phyloP scores from a whole-genome alignment of 805 yeast genomes.

The Sugiyamaella americana region DNA sequence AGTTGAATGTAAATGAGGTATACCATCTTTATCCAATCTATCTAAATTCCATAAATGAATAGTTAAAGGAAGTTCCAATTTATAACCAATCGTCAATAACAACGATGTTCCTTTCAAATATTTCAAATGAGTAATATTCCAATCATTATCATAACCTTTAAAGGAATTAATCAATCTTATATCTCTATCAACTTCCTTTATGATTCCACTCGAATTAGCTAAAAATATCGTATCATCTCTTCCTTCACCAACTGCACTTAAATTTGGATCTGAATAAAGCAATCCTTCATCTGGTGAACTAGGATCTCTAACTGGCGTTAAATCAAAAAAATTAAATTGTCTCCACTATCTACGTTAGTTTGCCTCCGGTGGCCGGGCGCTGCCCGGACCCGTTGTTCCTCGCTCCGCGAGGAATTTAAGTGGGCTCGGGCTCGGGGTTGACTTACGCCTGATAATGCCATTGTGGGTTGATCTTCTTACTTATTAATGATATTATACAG shows the following conservation, averaged over 20 bases:
- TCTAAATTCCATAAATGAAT: constrained; percentile 70
- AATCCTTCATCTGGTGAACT: constrained; percentile 52
- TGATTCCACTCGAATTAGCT: constrained; percentile 46
- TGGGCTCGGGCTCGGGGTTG: no score
- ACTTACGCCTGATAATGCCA: no score
- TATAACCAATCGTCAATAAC: constrained; percentile 63
- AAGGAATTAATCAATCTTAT: constrained; percentile 47
- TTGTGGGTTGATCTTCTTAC: no score
- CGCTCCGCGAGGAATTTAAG: no score
- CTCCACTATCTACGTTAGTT: constrained; percentile 45
- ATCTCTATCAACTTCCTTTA: constrained; percentile 52
- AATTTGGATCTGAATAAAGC: constrained; percentile 70
- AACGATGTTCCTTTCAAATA: constrained; percentile 44
- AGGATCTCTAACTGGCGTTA: constrained; percentile 81
- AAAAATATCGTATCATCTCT: constrained; percentile 47
- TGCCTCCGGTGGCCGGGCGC: no score
- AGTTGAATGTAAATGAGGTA: constrained; percentile 51
- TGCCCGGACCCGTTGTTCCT: no score
- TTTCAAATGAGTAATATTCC: constrained; percentile 54
- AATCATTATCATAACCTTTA: constrained; percentile 58
- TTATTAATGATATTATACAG: no score
- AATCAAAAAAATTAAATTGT: constrained; percentile 82
- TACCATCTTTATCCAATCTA: constrained; percentile 30
- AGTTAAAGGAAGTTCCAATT: constrained; percentile 61
- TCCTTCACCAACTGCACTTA: constrained; percentile 59